A percentile compares a stretch with the other conserved stretches of the same genome.
These are phyloP conservation scores for Penicillium sp. DNA, from an alignment of 2,329 filamentous ascomycete genomes.

Conservation along the genomic window DNA sequence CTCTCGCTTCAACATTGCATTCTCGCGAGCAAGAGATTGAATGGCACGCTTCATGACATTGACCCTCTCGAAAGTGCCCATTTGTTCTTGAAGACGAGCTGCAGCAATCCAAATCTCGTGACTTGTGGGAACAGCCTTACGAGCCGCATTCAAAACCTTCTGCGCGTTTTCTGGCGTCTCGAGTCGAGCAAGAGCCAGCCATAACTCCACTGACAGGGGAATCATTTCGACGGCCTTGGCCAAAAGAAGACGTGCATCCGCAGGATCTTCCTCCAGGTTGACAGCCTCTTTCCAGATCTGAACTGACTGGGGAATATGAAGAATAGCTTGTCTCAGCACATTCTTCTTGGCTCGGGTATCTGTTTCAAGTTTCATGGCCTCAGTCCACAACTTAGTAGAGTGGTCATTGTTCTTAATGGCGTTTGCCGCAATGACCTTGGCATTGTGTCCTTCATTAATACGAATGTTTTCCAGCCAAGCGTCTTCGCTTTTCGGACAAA, in stretches of 20 bases:
- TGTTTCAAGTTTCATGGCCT: slow-evolving; percentile 89
- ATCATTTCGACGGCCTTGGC: slow-evolving; percentile 96
- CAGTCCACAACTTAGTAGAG: slow-evolving; percentile 88
- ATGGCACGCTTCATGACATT: slow-evolving; percentile 95
- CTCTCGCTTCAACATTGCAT: slow-evolving; percentile 94
- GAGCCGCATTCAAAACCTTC: slow-evolving; percentile 90
- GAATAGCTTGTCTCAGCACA: slow-evolving; percentile 85
- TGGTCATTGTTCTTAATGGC: slow-evolving; percentile 89
- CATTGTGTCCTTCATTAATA: slow-evolving; percentile 86
- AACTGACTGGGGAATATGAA: slow-evolving; percentile 91
- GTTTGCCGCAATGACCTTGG: slow-evolving; percentile 90
- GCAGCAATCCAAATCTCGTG: slow-evolving; percentile 97
- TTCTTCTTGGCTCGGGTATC: slow-evolving; percentile 84
- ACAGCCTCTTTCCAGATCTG: slow-evolving; percentile 98
- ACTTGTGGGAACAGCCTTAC: slow-evolving; percentile 89
- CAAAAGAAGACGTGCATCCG: slow-evolving; percentile 82
- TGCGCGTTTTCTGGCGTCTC: slow-evolving; percentile 91
- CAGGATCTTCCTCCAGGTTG: slow-evolving; percentile 87
- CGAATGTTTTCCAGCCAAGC: slow-evolving; percentile 96
- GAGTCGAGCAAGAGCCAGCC: slow-evolving; percentile 87
- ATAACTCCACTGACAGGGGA: slow-evolving; percentile 87
- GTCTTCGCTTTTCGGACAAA: slow-evolving; percentile 92
- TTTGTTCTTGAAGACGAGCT: slow-evolving; percentile 83
- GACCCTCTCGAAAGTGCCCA: slow-evolving; percentile 75
- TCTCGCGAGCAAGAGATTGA: slow-evolving; percentile 82